Evolutionary conservation across 495 filamentous ascomycete species (phyloP), one percentile per base, ranked within the genome.

Genomic region (Acidomyces sp.): DNA sequence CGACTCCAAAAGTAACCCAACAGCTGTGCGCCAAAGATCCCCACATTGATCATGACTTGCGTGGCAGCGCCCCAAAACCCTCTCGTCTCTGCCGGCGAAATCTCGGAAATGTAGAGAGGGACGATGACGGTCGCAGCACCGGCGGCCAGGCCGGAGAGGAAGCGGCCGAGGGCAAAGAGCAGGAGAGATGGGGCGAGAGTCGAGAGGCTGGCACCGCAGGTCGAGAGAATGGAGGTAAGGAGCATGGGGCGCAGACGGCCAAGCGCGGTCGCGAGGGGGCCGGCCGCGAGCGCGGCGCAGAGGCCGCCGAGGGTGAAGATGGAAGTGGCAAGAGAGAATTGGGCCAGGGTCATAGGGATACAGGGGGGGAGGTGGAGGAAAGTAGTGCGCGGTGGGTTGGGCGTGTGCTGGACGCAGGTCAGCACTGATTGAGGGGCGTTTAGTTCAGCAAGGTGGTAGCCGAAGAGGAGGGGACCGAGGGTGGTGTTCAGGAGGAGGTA

Each of bases 381-480:
- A 27, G 50, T 34, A 15, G 57, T 55, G 26, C 23, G 16, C 11
- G 17, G 11, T 10, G 43, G 18, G 6, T 52, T 47, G 13, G 63
- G 37, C 23, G 29, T 24, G 13, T 24, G 25, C 31, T 34, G 22
- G 2, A 76, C 72, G 65, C 83, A 92, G 37, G 79, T 86, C 48
- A 96, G 76, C 49, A 88, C 82, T 55, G 81, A 74, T 68, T 93
- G 77, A 9, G 90, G 90, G 21, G 90, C 83, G 57, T 97, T 97
- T 21, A 97, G 73, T 57, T 96, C 90, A 41, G 85, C 82, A 60
- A 97, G 59, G 61, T 96, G 92, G 56, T 80, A 95, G 16, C 92
- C 90, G 51, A 95, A 96, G 53, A 93, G 85, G 6, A 94, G 71
- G 2, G 90, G 82, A 4, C 85, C 87, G 12, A 92, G 39, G 16